Evolutionary conservation across 192 early-diverging fungal genomes (phyloP), one percentile per base, ranked within the genome.

Genomic region (Funneliformis geosporum): DNA sequence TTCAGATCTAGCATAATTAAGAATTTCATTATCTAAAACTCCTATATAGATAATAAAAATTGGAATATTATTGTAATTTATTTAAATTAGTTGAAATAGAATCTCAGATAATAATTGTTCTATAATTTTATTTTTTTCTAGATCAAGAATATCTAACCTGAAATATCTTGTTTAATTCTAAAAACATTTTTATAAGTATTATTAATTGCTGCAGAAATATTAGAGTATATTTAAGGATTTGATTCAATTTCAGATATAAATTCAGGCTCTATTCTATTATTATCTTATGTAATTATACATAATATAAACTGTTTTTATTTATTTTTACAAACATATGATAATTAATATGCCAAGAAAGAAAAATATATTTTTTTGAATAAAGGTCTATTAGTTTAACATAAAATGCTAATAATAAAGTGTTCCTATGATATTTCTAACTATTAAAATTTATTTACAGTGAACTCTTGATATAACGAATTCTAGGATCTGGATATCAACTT

Each of bases 221-320:
- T 65, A 33, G 27, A 11, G 10, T 65, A 11, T 65, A 33, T 65
- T 33, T 65, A 27, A 65, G 12, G 62, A 27, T 65, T 33, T 65
- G 62, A 27, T 65, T 65, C 62, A 6, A 11, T 65, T 33, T 65
- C 62, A 65, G 62, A 65, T 65, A 65, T 65, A 65, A 65, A 65
- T 28, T 27, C 62, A 38, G 62, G 62, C 10, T 28, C 28, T 1
- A 65, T 65, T 33, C 62, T 65, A 38, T 23, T 28, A 33, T 65
- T 28, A 65, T 65, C 62, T 7, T 38, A 2, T 28, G 62, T 27
- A 65, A 65, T 8, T 65, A 65, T 33, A 65, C 27, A 27, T 11
- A 65, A 65, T 65, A 65, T 27, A 65, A 65, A 65, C 8, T 65
- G 25, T 65, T 65, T 33, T 65, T 65, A 65, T 65, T 65, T 65